Conservation (phyloP, 2,329 filamentous ascomycete genomes). For the Alternaria infectoria region DNA sequence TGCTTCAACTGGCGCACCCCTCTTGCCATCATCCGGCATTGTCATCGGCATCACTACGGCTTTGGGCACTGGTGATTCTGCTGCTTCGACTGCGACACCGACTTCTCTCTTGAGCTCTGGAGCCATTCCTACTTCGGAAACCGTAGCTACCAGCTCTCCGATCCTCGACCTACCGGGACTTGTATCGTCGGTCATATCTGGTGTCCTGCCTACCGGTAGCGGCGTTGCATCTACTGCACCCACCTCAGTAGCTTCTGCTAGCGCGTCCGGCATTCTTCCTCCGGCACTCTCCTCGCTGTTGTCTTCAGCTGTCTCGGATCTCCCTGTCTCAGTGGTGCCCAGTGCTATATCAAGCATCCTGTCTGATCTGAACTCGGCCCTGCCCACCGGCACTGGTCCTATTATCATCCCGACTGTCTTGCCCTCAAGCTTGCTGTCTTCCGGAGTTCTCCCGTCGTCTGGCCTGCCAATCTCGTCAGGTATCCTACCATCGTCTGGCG, state of each 20-base stretch:
- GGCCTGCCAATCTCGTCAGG: conserved; percentile 6
- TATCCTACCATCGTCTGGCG: conserved; percentile 6
- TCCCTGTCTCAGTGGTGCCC: conserved; percentile 25
- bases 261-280: conserved; percentile 23
- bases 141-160: conserved; percentile 15
- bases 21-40: conserved; percentile 31
- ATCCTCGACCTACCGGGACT: conserved; percentile 19
- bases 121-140: conserved; percentile 31
- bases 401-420: conserved; percentile 7
- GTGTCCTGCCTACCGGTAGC: conserved; percentile 24
- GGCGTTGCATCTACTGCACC: conserved; percentile 21
- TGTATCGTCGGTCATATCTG: conserved; percentile 28
- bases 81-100: conserved; percentile 15
- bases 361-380: conserved; percentile 19
- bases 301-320: conserved; percentile 24
- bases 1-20: conserved; percentile 28
- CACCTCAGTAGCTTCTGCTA: conserved; percentile 17
- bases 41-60: conserved; percentile 47
- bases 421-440: conserved; percentile 18
- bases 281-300: conserved; percentile 23
- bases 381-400: conserved; percentile 24
- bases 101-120: conserved; percentile 21
- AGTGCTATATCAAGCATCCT: conserved; percentile 24
- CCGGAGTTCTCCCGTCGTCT: conserved; percentile 4
- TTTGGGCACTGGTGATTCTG: conserved; percentile 30